Evolutionary conservation across 805 yeast genomes (phyloP).

Genomic region (Komagataella kurtzmanii): DNA sequence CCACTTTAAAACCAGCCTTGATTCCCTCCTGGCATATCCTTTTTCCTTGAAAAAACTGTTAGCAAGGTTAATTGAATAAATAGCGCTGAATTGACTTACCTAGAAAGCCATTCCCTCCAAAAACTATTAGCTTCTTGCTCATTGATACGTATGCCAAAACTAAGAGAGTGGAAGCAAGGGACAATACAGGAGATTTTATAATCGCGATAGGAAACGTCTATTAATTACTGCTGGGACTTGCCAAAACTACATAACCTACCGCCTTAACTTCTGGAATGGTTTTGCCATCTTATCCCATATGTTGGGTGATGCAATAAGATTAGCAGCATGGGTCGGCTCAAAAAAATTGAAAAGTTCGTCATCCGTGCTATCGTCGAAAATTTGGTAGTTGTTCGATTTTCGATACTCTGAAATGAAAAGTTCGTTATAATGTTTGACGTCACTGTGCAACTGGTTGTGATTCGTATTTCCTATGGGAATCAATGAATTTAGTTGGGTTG

Average conservation of each 20-base stretch:
- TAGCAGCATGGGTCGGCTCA: constrained; percentile 18
- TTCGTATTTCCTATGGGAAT: constrained; percentile 3
- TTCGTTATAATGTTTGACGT: constrained; percentile 26
- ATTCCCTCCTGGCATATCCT: constrained; percentile 61
- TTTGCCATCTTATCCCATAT: neutral
- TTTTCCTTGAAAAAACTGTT: constrained; percentile 24
- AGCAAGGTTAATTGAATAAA: neutral
- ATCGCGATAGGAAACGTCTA: neutral
- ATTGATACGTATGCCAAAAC: neutral
- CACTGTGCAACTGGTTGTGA: constrained; percentile 15
- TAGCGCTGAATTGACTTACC: constrained; percentile 17
- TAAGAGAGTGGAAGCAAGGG: neutral
- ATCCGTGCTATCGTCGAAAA: constrained; percentile 47
- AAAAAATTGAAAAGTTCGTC: constrained; percentile 45
- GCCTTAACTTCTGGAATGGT: neutral
- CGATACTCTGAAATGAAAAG: constrained; percentile 41
- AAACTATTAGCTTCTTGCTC: constrained; percentile 29
- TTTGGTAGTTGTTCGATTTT: constrained; percentile 35
- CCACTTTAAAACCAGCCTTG: constrained; percentile 47
- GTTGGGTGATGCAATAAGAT: neutral
- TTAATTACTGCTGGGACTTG: neutral
- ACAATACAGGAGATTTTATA: neutral
- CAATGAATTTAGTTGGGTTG: constrained; percentile 19
- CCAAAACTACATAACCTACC: neutral
- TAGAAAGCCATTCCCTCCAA: constrained; percentile 84